Conservation (phyloP, 1,284 basidiomycete genomes). For the Kalmanozyma brasiliensis region DNA sequence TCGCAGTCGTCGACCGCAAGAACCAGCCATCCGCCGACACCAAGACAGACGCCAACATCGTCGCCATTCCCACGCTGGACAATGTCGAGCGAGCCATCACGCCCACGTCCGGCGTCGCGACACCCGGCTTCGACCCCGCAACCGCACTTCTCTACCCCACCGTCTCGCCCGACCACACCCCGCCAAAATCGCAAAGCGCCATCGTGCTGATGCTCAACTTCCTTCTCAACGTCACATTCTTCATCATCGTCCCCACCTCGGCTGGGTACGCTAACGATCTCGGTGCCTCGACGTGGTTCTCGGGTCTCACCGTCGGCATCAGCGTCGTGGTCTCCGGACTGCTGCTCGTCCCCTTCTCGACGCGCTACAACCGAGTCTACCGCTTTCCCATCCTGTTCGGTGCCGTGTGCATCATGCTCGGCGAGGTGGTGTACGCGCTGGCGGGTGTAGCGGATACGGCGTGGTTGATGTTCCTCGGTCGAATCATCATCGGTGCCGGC, state of each 20-base stretch:
- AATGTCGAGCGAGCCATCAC: constrained; percentile 9
- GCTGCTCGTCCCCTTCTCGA: constrained; percentile 46
- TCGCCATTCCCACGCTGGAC: constrained; percentile 1
- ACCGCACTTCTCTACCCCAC: background rate
- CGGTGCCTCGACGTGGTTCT: constrained; percentile 51
- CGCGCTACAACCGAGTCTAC: constrained; percentile 29
- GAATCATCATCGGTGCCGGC: constrained; percentile 37
- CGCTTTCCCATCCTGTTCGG: constrained; percentile 40
- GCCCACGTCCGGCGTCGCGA: background rate
- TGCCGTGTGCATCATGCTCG: constrained; percentile 37
- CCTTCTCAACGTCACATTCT: constrained; percentile 51
- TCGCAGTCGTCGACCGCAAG: background rate
- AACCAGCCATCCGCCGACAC: background rate
- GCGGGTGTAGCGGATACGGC: constrained; percentile 42
- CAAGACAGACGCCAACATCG: background rate
- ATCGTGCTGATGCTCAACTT: constrained; percentile 46
- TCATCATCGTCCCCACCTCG: constrained; percentile 54
- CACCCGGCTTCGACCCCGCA: background rate
- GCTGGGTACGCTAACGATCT: constrained; percentile 41
- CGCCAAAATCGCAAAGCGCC: constrained; percentile 30
- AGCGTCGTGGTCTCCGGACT: constrained; percentile 30
- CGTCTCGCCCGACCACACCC: constrained; percentile 27
- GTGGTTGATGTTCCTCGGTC: constrained; percentile 46
- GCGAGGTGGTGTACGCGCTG: constrained; percentile 42
- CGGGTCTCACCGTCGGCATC: constrained; percentile 48